Evolutionary conservation across 1,284 basidiomycete genomes (phyloP), one percentile per base, ranked within the genome.

Genomic region (Austropuccinia psidii): DNA sequence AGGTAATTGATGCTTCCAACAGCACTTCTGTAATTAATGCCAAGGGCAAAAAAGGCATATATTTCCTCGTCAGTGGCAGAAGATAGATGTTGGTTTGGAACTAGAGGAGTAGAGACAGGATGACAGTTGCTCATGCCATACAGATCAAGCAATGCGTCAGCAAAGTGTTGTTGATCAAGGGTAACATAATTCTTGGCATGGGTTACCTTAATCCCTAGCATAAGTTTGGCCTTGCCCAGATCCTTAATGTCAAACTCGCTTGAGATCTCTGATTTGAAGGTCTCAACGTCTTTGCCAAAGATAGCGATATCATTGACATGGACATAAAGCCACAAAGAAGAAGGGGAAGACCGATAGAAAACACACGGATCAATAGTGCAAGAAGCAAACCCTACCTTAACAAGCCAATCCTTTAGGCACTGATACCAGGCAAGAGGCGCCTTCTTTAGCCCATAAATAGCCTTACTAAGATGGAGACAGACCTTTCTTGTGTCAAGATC

Each of bases 1-100:
- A 47, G 35, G 41, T 62, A 62, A 45, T 62, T 62, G 9, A 62
- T 13, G 3, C 33, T 39, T 4, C 60, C 60, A 62, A 62, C 41
- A 24, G 29, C 4, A 5, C 60, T 13, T 29, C 39, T 8, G 27
- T 62, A 62, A 43, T 43, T 8, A 39, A 17, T 6, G 13, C 50
- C 4, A 21, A 66, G 35, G 4, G 31, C 21, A 33, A 7, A n/a
- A 6, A 52, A 66, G 24, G 43, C 62, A 1, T 66, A 13, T 8
- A 50, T 66, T 52, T 66, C 29, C 8, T 50, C 31, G 6, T 52
- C 35, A 4, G 29, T 37, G 2, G 45, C 60, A n/a, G n/a, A n/a
- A 7, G 31, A 35, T 5, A 62, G 41, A 27, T 45, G 37, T 11
- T 15, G 7, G 3, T 27, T 27, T 6, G 60, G 60, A 21, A 39